phyloP scores from a whole-genome alignment of 306 rosid genomes.

The Cicer arietinum region DNA sequence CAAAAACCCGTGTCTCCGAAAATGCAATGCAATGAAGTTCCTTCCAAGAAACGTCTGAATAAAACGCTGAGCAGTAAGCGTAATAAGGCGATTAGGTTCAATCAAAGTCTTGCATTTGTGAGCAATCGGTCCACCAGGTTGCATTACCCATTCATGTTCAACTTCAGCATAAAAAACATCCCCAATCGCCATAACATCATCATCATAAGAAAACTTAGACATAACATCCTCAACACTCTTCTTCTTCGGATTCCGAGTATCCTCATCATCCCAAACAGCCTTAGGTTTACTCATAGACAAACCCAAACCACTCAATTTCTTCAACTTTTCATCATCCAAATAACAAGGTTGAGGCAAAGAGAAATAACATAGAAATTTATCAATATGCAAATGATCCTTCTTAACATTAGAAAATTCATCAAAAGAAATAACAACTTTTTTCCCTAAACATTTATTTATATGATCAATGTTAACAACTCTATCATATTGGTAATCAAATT shows the following conservation, averaged over 20 bases:
- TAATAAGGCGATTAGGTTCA: slow-evolving; percentile 79
- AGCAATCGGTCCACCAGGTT: slow-evolving; percentile 91
- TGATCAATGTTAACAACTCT: slow-evolving; percentile 83
- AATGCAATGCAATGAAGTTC: slow-evolving; percentile 81
- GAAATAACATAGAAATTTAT: slow-evolving; percentile 78
- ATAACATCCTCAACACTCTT: slow-evolving; percentile 75
- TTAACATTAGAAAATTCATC: slow-evolving; percentile 69
- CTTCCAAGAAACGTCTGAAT: slow-evolving; percentile 92
- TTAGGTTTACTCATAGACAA: slow-evolving; percentile 66
- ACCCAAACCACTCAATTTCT: slow-evolving; percentile 73
- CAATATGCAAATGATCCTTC: slow-evolving; percentile 76
- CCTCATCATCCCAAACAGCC: slow-evolving; percentile 77
- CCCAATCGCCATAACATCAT: slow-evolving; percentile 90
- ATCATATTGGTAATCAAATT: slow-evolving; percentile 69
- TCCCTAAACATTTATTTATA: slow-evolving; percentile 81
- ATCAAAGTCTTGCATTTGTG: slow-evolving; percentile 84
- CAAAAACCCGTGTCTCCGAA: slow-evolving; percentile 93
- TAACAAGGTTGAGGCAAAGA: slow-evolving; percentile 76
- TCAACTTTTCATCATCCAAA: slow-evolving; percentile 69
- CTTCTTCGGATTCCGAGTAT: slow-evolving; percentile 63
- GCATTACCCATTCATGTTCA: slow-evolving; percentile 90
- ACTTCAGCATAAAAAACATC: slow-evolving; percentile 86
- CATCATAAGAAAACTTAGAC: slow-evolving; percentile 63
- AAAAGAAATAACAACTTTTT: slow-evolving; percentile 75
- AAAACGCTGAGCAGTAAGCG: slow-evolving; percentile 94